A percentile compares a stretch with the other conserved stretches of the same genome.
Evolutionary conservation across 164 flowering plant species (phyloP).

Genomic region (Tetrastigma voinierianum): DNA sequence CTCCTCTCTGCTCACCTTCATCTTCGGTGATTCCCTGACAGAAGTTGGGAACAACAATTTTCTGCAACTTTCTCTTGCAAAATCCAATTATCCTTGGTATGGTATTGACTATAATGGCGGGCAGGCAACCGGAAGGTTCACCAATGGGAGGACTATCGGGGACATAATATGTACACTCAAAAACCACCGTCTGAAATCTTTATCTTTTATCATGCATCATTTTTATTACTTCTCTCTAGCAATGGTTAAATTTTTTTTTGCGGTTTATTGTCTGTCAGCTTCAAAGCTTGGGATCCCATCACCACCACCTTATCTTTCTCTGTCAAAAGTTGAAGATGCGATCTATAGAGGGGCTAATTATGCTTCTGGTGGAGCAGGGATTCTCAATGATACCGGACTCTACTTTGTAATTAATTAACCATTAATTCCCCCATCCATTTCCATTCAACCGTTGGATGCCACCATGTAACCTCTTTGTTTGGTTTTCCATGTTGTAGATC

Average conservation of each 20-base stretch:
- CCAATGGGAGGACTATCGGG: constrained; percentile 75
- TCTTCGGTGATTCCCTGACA: constrained; percentile 77
- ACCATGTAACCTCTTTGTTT: too few relatives aligned
- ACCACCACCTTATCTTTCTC: constrained; percentile 76
- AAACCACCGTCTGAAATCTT: background rate
- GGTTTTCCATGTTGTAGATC: constrained; percentile 34
- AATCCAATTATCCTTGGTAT: constrained; percentile 65
- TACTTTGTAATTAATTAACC: constrained; percentile 58
- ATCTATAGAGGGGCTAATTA: constrained; percentile 70
- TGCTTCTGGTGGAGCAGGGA: constrained; percentile 96
- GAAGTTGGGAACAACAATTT: constrained; percentile 89
- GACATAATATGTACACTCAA: constrained; percentile 53
- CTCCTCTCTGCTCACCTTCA: constrained; percentile 40
- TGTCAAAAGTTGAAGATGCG: constrained; percentile 46
- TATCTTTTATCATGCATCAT: background rate
- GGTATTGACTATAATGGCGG: constrained; percentile 62
- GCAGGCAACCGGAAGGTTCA: constrained; percentile 72
- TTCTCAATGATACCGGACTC: constrained; percentile 76
- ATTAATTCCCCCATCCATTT: too few relatives aligned
- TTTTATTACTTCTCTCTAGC: background rate
- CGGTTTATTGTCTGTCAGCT: constrained; percentile 37
- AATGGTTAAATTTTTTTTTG: background rate
- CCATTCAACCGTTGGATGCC: background rate
- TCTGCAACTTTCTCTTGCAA: constrained; percentile 59
- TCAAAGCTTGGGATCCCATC: constrained; percentile 63